Base-by-base conservation (phyloP, 2,329 filamentous ascomycete genomes). In the Exophiala aquamarina region DNA sequence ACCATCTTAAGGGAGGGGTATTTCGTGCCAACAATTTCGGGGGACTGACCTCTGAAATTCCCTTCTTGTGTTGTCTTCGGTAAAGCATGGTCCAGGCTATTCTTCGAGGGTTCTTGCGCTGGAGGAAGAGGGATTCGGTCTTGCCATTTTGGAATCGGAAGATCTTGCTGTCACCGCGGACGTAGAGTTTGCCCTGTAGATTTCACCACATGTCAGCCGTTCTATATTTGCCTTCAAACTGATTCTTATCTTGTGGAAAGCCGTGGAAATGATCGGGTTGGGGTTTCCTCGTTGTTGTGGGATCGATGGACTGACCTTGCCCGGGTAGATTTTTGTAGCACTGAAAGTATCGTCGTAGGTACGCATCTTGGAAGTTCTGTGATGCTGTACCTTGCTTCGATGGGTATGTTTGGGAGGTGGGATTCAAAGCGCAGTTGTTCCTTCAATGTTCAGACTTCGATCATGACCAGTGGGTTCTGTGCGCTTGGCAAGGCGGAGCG, bases 81-180 rank as follows among this genome's bases (percentile, higher is more conserved):
- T 89, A 98, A 61, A 98, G 88, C 68, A 91, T 86, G 63, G 93
- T 98, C 93, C 93, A 98, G 65, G 92, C 86, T 76, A 98, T 97
- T 74, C 92, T 90, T 77, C 93, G 92, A 74, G 93, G 93, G 86
- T 98, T 98, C 89, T 98, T 98, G 83, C 93, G 92, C 84, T 98
- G 93, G 66, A 97, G 89, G 86, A 98, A 98, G 64, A 98, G 89
- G 64, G 90, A 95, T 81, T 98, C 93, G 78, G 89, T 92, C 82
- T 98, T 98, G 82, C 93, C 90, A 79, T 95, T 96, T 79, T 95
- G 90, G 88, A 98, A 98, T 73, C 93, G 91, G 88, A 98, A 98
- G 83, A 97, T 85, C 84, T 97, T 98, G 90, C 88, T 95, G 84
- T 98, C 93, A 73, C 92, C 91, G 77, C 93, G 90, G 83, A 98